These are phyloP conservation scores for Cladorrhinum samala DNA, from an alignment of 495 filamentous ascomycete genomes.

Conservation along the genomic window DNA sequence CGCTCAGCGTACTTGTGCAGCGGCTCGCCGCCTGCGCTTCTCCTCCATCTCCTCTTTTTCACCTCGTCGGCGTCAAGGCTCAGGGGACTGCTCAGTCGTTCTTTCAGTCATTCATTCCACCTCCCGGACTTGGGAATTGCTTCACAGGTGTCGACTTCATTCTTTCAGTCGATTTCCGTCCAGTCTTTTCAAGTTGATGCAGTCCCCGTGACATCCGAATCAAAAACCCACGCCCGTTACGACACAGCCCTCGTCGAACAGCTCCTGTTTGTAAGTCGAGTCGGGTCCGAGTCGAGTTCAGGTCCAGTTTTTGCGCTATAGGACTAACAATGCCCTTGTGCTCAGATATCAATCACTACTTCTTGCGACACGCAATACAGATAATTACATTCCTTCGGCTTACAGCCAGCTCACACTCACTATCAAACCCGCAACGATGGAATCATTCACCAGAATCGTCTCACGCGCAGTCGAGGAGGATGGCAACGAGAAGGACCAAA, in stretches of 20 bases:
- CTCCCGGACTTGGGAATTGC: constrained; percentile 17
- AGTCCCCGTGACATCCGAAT: constrained; percentile 13
- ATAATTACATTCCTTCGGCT: constrained; percentile 5
- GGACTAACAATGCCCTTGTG: neutral
- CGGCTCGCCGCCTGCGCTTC: constrained; percentile 8
- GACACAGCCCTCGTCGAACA: constrained; percentile 16
- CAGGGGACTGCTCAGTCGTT: constrained; percentile 17
- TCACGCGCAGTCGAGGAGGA: constrained; percentile 44
- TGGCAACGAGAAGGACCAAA: constrained; percentile 40
- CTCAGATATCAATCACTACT: neutral
- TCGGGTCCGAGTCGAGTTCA: neutral
- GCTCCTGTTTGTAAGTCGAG: constrained; percentile 29
- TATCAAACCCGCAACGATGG: constrained; percentile 35
- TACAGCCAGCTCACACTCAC: constrained; percentile 1
- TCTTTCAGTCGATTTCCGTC: constrained; percentile 61
- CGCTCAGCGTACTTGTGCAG: constrained; percentile 11
- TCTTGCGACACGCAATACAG: neutral
- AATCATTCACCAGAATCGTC: constrained; percentile 43
- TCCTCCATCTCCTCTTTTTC: constrained; percentile 17
- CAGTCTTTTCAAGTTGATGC: constrained; percentile 40
- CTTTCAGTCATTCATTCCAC: constrained; percentile 23
- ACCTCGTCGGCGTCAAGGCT: constrained; percentile 23
- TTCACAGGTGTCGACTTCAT: constrained; percentile 62
- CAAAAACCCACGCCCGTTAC: constrained; percentile 13
- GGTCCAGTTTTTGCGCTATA: neutral